Percentiles rank a stretch among this genome's conserved stretches.
These are phyloP conservation scores for Amanita muscaria DNA, from an alignment of 768 basidiomycete species.

Conservation along the genomic window DNA sequence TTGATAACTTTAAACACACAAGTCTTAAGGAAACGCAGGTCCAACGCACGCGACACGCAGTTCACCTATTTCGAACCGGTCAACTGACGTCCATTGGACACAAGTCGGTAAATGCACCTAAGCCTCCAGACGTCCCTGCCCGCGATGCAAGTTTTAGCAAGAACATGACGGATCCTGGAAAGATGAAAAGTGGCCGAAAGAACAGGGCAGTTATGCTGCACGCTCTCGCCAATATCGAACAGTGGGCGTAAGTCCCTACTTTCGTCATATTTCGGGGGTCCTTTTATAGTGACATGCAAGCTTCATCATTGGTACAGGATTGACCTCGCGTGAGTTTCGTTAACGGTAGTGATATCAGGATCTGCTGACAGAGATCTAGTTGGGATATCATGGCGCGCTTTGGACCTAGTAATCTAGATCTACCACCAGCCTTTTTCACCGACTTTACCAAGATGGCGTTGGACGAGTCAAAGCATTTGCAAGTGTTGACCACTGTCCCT, in stretches of 20 bases:
- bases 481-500: constrained; percentile 6
- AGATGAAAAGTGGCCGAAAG: constrained; percentile 45
- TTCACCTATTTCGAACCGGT: constrained; percentile 60
- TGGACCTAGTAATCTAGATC: constrained; percentile 45
- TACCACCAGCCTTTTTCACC: constrained; percentile 69
- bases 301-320: constrained; percentile 36
- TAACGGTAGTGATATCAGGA: too few species aligned
- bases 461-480: constrained; percentile 84
- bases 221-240: constrained; percentile 78
- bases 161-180: constrained; percentile 51
- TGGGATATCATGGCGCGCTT: constrained; percentile 84
- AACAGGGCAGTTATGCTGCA: constrained; percentile 70
- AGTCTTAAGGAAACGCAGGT: constrained; percentile 46
- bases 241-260: constrained; percentile 64
- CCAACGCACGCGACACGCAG: constrained; percentile 60
- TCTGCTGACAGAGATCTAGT: constrained; percentile 22
- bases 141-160: constrained; percentile 42
- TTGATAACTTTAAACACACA: too few species aligned
- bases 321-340: constrained; percentile 53
- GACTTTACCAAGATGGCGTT: constrained; percentile 81
- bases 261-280: neutral
- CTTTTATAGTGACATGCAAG: neutral
- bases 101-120: constrained; percentile 35
- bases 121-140: constrained; percentile 55
- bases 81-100: constrained; percentile 60